These are phyloP conservation scores for Dalbergia cochinchinensis DNA, from an alignment of 306 rosid genomes.

Conservation along the genomic window DNA sequence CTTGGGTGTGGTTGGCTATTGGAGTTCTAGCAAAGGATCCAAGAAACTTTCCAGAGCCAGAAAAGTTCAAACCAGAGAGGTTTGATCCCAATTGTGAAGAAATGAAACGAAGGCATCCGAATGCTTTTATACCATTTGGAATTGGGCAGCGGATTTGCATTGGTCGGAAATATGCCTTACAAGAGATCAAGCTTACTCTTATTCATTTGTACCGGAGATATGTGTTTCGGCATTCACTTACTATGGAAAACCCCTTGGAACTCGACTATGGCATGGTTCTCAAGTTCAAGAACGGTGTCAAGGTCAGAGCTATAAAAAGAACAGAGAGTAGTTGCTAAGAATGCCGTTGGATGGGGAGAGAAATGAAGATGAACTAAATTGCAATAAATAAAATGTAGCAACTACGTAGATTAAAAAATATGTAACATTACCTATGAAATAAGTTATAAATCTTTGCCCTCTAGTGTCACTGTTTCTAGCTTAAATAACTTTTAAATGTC, in stretches of 20 bases:
- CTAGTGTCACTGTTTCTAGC: not conserved
- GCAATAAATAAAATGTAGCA: not conserved
- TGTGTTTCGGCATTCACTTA: conserved; percentile 79
- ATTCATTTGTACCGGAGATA: conserved; percentile 82
- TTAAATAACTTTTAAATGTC: too few species aligned
- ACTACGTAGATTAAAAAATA: not conserved
- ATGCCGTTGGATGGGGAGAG: not conserved
- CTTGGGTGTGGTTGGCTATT: conserved; percentile 96
- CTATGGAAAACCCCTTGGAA: conserved; percentile 82
- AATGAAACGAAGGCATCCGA: conserved; percentile 84
- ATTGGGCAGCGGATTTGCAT: conserved; percentile 93
- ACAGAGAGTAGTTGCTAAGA: not conserved
- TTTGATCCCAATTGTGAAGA: conserved; percentile 83
- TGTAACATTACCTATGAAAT: not conserved
- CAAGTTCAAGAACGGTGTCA: conserved; percentile 88
- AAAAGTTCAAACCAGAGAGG: conserved; percentile 90
- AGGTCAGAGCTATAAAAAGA: conserved; percentile 69
- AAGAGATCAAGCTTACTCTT: conserved; percentile 85
- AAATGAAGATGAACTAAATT: not conserved
- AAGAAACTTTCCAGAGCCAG: conserved; percentile 86
- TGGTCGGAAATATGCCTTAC: conserved; percentile 80
- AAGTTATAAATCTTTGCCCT: not conserved
- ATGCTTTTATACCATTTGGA: conserved; percentile 88
- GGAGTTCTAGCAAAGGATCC: conserved; percentile 96
- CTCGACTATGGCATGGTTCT: conserved; percentile 89